Base-by-base conservation (phyloP, 2,329 filamentous ascomycete genomes). In the Cercospora brassicicola region DNA sequence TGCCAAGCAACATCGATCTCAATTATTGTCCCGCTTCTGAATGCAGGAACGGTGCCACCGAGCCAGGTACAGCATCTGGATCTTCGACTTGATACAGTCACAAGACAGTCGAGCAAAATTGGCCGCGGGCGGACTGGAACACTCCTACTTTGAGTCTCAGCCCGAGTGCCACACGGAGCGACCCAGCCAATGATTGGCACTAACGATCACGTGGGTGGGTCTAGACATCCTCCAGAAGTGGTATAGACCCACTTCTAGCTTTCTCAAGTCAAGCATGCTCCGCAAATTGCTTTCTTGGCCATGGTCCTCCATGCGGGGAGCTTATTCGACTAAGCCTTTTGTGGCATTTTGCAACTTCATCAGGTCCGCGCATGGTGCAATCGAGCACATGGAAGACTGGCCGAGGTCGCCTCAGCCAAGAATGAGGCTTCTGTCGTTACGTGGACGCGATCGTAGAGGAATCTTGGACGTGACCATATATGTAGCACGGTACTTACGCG, bases 241-340 rank as follows among this genome's bases (percentile, higher is more conserved):
- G 64, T 67, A 67, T 64, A 60, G 66, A 60, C 56, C 55, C 53
- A 45, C 55, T 18, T 20, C 55, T 26, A 51, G 36, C 56, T 61
- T 53, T 30, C 31, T 26, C n/a, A 61, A 60, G 45, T 48, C 31
- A 45, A 31, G 56, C 45, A 62, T 62, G 36, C 65, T 62, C 59
- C 31, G 55, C 65, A 56, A 48, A 28, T 56, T 59, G 28, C 39
- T 42, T 31, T 45, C 45, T 63, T 57, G 57, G 53, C 20, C 30
- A 67, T 20, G 20, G 53, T 64, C 15, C 31, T 23, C 33, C 30
- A 60, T 64, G 65, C 60, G 65, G 65, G 65, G 55, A 55, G 56
- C 30, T 55, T n/a, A 15, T 31, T 30, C 28, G 45, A 56, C 61
- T 64, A 64, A 36, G 31, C 60, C 62, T n/a, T 31, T 39, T 64